Conservation (phyloP, 2,329 filamentous ascomycete genomes). For the Monosporascus sp. region DNA sequence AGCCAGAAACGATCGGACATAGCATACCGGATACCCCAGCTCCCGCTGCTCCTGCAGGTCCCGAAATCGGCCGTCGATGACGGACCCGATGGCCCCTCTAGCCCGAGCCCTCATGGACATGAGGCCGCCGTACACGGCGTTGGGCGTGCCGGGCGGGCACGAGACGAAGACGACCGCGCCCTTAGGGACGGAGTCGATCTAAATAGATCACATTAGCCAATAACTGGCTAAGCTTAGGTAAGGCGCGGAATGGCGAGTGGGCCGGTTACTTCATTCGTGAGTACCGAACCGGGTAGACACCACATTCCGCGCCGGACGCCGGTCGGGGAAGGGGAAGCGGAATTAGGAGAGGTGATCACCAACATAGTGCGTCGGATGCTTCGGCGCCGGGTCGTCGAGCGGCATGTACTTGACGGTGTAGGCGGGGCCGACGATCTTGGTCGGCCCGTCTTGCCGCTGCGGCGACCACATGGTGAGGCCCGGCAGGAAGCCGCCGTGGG, state of each 20-base stretch:
- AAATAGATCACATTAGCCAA: background rate
- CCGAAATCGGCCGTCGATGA: constrained; percentile 48
- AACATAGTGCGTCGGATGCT: constrained; percentile 42
- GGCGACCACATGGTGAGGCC: constrained; percentile 52
- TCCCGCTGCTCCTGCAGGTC: constrained; percentile 50
- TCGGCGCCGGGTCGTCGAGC: constrained; percentile 40
- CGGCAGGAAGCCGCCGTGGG: constrained; percentile 48
- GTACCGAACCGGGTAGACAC: too few species aligned
- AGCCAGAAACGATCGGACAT: background rate
- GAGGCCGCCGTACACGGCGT: constrained; percentile 49
- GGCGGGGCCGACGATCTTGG: constrained; percentile 50
- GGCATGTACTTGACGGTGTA: constrained; percentile 50
- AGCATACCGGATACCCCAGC: constrained; percentile 36
- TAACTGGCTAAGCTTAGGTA: background rate
- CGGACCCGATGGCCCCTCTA: constrained; percentile 39
- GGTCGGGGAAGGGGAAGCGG: too few species aligned
- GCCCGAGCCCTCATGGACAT: constrained; percentile 45
- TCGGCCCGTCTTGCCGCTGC: constrained; percentile 41
- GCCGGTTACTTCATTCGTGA: too few species aligned
- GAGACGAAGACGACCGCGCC: constrained; percentile 47
- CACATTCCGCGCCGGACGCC: too few species aligned
- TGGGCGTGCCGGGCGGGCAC: constrained; percentile 38
- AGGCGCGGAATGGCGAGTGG: background rate
- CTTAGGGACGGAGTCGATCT: constrained; percentile 45
- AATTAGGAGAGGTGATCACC: constrained; percentile 5